These are phyloP conservation scores for Amaranthus palmeri DNA, from an alignment of 148 eudicot species.

Conservation along the genomic window DNA sequence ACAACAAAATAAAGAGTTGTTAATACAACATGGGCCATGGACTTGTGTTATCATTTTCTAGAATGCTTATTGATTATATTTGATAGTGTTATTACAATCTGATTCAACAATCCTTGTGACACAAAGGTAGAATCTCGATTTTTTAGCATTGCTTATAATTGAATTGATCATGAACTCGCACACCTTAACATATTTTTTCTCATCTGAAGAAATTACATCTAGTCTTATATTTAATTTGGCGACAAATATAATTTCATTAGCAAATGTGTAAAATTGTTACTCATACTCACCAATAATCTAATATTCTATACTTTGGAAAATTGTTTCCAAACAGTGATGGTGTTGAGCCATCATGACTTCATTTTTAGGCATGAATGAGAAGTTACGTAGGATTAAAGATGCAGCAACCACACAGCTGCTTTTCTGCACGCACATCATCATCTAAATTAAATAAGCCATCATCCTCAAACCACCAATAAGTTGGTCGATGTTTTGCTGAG, in stretches of 20 bases:
- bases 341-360: slow-evolving; percentile 87
- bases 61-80: too few species aligned
- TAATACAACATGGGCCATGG: too few species aligned
- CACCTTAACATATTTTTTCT: too few species aligned
- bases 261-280: neutral
- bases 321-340: slow-evolving; percentile 85
- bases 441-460: slow-evolving; percentile 91
- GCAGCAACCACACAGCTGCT: slow-evolving; percentile 97
- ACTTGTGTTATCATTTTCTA: too few species aligned
- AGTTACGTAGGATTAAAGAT: slow-evolving; percentile 86
- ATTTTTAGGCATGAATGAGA: slow-evolving; percentile 92
- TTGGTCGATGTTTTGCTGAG: slow-evolving; percentile 38
- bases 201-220: neutral
- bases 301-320: slow-evolving; percentile 87
- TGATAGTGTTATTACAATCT: too few species aligned
- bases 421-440: slow-evolving; percentile 88
- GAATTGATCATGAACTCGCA: too few species aligned
- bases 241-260: neutral
- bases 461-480: slow-evolving; percentile 93
- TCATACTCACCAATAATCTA: slow-evolving; percentile 48
- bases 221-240: neutral
- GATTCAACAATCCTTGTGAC: too few species aligned
- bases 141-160: too few species aligned
- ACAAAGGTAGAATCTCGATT: too few species aligned
- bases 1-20: too few species aligned